These are phyloP conservation scores for Lactifluus pinguis DNA, from an alignment of 768 basidiomycete species.

Conservation along the genomic window DNA sequence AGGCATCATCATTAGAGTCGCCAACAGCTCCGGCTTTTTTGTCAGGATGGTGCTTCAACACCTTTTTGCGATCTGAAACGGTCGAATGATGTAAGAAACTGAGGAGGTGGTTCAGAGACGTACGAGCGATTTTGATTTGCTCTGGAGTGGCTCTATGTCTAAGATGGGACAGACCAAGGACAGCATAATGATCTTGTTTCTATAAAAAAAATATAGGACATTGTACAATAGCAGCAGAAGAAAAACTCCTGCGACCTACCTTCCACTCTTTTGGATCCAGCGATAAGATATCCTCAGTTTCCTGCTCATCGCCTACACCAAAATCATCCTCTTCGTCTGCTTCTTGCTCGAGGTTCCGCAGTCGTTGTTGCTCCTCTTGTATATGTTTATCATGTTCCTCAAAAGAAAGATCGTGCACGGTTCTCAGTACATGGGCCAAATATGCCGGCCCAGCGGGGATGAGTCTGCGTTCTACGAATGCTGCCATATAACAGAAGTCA, in stretches of 20 bases:
- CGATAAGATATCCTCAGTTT: conserved; percentile 54
- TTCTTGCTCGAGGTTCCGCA: conserved; percentile 39
- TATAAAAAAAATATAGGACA: conserved; percentile 24
- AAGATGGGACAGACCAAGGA: conserved; percentile 87
- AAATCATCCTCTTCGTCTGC: conserved; percentile 69
- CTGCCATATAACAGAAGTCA: conserved; percentile 18
- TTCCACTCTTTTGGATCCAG: conserved; percentile 99
- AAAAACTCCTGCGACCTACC: conserved; percentile 33
- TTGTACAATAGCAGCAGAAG: neutral
- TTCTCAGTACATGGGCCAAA: conserved; percentile 70
- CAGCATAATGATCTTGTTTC: conserved; percentile 99
- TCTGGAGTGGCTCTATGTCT: conserved; percentile 79
- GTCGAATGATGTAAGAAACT: neutral
- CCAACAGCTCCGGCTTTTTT: conserved; percentile 73
- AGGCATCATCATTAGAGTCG: conserved; percentile 90
- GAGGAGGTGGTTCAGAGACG: conserved; percentile 26
- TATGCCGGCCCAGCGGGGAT: conserved; percentile 87
- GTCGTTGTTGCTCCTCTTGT: conserved; percentile 43
- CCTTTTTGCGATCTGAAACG: conserved; percentile 83
- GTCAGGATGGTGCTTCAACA: conserved; percentile 95
- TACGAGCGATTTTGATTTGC: conserved; percentile 96
- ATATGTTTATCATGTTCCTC: conserved; percentile 70
- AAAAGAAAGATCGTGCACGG: conserved; percentile 68
- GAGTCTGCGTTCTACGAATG: conserved; percentile 41
- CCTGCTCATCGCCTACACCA: conserved; percentile 87